A percentile compares a stretch with the other conserved stretches of the same genome.
These are phyloP conservation scores for Cubamyces sp. DNA, from an alignment of 768 basidiomycete species.

Conservation along the genomic window DNA sequence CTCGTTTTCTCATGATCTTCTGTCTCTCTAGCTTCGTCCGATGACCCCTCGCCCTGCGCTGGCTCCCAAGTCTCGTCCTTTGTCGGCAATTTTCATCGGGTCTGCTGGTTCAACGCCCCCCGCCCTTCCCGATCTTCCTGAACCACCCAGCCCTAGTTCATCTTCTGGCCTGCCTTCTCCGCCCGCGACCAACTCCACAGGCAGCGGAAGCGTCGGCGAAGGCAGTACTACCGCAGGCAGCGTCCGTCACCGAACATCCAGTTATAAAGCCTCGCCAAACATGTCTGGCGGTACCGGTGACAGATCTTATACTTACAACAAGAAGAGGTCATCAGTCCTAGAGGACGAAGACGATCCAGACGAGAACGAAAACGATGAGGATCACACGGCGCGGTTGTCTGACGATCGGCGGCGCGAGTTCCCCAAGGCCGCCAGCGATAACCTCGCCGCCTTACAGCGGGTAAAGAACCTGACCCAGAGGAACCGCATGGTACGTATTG, in stretches of 20 bases:
- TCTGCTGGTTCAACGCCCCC: conserved; percentile 46
- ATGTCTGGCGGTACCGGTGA: conserved; percentile 48
- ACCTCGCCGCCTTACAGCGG: conserved; percentile 62
- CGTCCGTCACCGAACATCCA: conserved; percentile 40
- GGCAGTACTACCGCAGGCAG: conserved; percentile 46
- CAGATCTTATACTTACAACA: conserved; percentile 34
- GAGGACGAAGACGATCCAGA: conserved; percentile 56
- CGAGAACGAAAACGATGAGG: conserved; percentile 59
- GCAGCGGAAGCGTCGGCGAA: conserved; percentile 76
- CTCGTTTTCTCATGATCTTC: conserved; percentile 26
- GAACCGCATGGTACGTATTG: conserved; percentile 66
- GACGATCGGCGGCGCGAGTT: conserved; percentile 36
- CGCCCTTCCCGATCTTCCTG: conserved; percentile 68
- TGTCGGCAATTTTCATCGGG: conserved; percentile 65
- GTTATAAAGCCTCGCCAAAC: conserved; percentile 35
- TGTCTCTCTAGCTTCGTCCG: conserved; percentile 29
- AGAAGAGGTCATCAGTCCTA: conserved; percentile 33
- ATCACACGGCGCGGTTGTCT: conserved; percentile 57
- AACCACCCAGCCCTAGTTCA: conserved; percentile 63
- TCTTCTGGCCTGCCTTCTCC: conserved; percentile 80
- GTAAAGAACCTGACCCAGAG: conserved; percentile 72
- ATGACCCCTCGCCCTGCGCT: conserved; percentile 56
- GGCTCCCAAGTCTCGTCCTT: conserved; percentile 53
- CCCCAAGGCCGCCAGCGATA: conserved; percentile 43
- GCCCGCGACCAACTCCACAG: conserved; percentile 84